Percentiles rank a stretch among this genome's conserved stretches.
Conservation (phyloP, 257 asterid species). For the Solanum bulbocastanum region DNA sequence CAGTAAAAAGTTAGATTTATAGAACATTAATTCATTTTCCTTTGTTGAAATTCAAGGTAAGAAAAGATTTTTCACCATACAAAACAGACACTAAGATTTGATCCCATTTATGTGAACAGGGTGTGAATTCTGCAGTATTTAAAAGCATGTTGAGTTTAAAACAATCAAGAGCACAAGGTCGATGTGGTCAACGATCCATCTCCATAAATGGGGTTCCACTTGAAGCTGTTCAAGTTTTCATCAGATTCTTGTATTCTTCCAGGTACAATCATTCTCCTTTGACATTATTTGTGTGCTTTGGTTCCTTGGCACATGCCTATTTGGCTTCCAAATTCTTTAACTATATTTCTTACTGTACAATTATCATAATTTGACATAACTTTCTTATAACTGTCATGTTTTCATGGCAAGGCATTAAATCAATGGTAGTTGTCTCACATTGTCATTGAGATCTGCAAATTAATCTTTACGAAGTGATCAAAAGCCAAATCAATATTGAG, state of each 20-base stretch:
- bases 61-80: neutral
- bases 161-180: slow-evolving; percentile 20
- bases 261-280: slow-evolving; percentile 30
- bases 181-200: slow-evolving; percentile 25
- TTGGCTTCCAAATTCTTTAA: neutral
- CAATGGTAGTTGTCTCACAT: neutral
- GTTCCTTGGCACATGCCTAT: neutral
- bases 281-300: neutral
- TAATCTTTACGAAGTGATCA: neutral
- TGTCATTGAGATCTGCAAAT: neutral
- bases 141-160: slow-evolving; percentile 36
- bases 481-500: neutral
- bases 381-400: neutral
- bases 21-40: neutral
- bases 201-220: slow-evolving; percentile 64
- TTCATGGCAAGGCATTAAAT: neutral
- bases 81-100: neutral
- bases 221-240: slow-evolving; percentile 65
- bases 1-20: neutral
- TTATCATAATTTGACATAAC: neutral
- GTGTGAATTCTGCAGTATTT: slow-evolving; percentile 66
- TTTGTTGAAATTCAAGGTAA: neutral
- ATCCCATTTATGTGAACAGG: slow-evolving; percentile 29
- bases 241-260: slow-evolving; percentile 75
- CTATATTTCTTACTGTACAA: neutral